Evolutionary conservation across 768 basidiomycete genomes (phyloP), one percentile per base, ranked within the genome.

Genomic region (Russula emetica): DNA sequence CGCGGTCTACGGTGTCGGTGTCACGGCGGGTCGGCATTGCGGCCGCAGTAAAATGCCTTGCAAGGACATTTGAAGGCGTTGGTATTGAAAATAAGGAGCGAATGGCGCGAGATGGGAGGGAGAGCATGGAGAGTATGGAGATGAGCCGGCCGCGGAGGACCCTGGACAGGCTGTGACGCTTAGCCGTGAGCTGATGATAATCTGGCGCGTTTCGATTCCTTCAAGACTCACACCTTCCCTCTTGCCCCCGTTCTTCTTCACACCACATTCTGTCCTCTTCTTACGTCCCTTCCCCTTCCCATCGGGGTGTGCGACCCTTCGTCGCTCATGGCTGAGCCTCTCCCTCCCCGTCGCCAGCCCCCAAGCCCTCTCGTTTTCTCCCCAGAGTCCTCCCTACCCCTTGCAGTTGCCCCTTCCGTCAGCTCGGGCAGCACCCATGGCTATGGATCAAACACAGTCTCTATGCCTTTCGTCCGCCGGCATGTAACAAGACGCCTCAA

Each of bases 401-500:
- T 55, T 42, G 54, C 40, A 77, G 80, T 69, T 22, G 59, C 68
- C 32, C 66, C 67, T 18, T 66, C 69, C 32, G 61, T 63, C 61
- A 72, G 71, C 69, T 65, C 67, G 9, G 74, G 74, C 62, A 78
- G 72, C 62, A 70, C 65, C 61, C 69, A 77, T 71, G 78, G 78
- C 55, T 84, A 85, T 6, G 80, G 79, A 57, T 80, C 87, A 30
- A 89, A 88, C 73, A 89, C 88, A 59, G 88, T 93, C 58, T 91
- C 91, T 59, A 93, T 93, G 91, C 90, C 91, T 64, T 92, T 93
- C 73, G 91, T 98, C 67, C 82, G 91, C 66, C 85, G 93, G 60
- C 95, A 98, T 78, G 92, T 98, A 71, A 92, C 90, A 44, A 85
- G 93, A 67, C 87, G 97, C 62, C 85, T 98, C 75, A 90, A 87